Conservation (phyloP, 2,329 filamentous ascomycete genomes). For the Aspergillus sp. region DNA sequence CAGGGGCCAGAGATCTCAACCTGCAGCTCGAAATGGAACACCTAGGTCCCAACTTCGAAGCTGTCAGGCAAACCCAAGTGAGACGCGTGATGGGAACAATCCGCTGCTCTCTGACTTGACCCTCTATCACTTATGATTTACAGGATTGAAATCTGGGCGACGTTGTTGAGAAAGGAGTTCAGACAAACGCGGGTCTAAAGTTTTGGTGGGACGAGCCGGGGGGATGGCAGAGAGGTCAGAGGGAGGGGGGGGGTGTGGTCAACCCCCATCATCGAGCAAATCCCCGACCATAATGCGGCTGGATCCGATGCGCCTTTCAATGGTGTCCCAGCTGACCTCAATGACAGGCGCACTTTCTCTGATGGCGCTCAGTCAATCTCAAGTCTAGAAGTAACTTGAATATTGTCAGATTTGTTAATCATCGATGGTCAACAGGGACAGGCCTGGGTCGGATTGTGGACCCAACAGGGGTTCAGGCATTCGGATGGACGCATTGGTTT, state of each 20-base stretch:
- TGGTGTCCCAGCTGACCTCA: neutral
- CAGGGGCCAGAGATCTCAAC: constrained; percentile 22
- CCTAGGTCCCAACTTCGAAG: constrained; percentile 30
- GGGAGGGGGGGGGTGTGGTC: neutral
- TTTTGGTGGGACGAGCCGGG: neutral
- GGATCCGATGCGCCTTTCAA: neutral
- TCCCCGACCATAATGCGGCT: neutral
- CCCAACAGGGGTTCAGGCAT: neutral
- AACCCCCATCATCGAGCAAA: neutral
- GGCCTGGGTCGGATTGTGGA: neutral
- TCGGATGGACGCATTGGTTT: neutral
- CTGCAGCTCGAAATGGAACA: constrained; percentile 29
- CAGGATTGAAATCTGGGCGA: neutral
- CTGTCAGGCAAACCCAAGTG: constrained; percentile 21
- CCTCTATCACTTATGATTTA: neutral
- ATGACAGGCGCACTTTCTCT: neutral
- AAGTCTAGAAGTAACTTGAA: neutral
- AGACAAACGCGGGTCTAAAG: neutral
- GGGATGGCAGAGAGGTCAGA: neutral
- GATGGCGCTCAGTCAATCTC: neutral
- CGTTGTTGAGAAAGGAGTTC: neutral
- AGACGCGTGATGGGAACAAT: constrained; percentile 12
- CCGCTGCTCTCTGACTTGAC: neutral
- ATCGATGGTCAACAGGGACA: neutral
- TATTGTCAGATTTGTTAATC: neutral